Base-by-base conservation (phyloP, 768 basidiomycete genomes). In the Rhodotorula diobovata region DNA sequence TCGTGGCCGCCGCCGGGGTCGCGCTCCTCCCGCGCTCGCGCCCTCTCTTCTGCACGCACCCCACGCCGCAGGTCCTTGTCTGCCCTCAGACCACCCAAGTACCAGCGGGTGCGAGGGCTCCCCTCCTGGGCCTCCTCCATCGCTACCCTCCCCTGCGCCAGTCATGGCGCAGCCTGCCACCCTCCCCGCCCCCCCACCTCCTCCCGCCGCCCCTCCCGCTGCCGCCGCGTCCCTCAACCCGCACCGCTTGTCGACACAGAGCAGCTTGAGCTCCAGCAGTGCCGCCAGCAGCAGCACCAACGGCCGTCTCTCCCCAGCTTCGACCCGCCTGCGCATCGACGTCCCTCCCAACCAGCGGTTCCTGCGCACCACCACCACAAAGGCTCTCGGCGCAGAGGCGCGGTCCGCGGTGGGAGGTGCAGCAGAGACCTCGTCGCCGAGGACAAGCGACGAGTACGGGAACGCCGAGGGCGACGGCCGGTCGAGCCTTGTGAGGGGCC, bases 281-380 rank as follows among this genome's bases (percentile, higher is more conserved):
- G 18, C 56, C 12, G 32, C 30, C 20, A 55, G 41, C 43, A n/a
- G 39, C 20, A 35, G 32, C 32, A n/a, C 28, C n/a, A 58, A 58
- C 46, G 64, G 55, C 15, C 55, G 64, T 25, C 46, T 66, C 16
- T 32, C 34, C 9, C 45, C 43, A 12, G 46, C 23, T 2, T 58
- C 55, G 25, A 4, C 11, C 15, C 41, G 63, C 5, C 46, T 66
- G 11, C 12, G 18, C 25, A 32, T 66, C 45, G 5, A 23, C 28
- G 55, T 58, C 11, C 64, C 64, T 20, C 23, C 48, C 46, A 66
- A 66, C 55, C 6, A 25, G 14, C 55, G 37, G 12, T 66, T 57
- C 35, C 8, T 66, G 2, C 54, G 53, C 11, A 6, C 28, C 51
- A n/a, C 51, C 10, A 8, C 51, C n/a, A n/a, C n/a, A n/a, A n/a